These are phyloP conservation scores for Candida argentea DNA, from an alignment of 805 yeast species.

Conservation along the genomic window DNA sequence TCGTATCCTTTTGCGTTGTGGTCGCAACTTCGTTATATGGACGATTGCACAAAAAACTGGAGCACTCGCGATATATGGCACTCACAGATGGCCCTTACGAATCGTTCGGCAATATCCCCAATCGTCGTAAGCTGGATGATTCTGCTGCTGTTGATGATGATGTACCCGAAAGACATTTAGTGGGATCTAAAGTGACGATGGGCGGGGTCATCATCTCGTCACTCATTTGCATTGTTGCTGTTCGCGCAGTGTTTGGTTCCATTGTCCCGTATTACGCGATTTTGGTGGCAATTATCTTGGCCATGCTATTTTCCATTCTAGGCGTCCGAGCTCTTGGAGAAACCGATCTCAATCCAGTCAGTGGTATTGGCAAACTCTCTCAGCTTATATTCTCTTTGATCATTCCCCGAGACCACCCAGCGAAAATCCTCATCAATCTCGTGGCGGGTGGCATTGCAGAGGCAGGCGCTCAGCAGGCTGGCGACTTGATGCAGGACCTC, in stretches of 20 bases:
- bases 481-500: constrained; percentile 94
- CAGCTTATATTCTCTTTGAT: constrained; percentile 80
- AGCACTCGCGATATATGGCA: constrained; percentile 1
- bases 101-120: constrained; percentile 4
- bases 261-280: constrained; percentile 65
- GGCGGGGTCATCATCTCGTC: constrained; percentile 61
- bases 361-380: constrained; percentile 91
- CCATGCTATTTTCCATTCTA: constrained; percentile 68
- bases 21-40: constrained; percentile 33
- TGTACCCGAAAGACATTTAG: constrained; percentile 28
- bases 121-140: not conserved
- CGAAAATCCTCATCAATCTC: constrained; percentile 72
- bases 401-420: constrained; percentile 65
- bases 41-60: not conserved
- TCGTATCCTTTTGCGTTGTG: constrained; percentile 66
- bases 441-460: constrained; percentile 97
- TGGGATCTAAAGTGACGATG: constrained; percentile 38
- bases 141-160: constrained; percentile 29
- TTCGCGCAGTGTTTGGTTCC: constrained; percentile 59
- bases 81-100: constrained; percentile 3
- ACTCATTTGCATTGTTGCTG: constrained; percentile 53
- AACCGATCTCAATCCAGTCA: constrained; percentile 92
- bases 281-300: constrained; percentile 58
- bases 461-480: constrained; percentile 99
- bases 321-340: constrained; percentile 95